Base-by-base conservation (phyloP, 177 flowering plant species). In the Vitis hybrid region DNA sequence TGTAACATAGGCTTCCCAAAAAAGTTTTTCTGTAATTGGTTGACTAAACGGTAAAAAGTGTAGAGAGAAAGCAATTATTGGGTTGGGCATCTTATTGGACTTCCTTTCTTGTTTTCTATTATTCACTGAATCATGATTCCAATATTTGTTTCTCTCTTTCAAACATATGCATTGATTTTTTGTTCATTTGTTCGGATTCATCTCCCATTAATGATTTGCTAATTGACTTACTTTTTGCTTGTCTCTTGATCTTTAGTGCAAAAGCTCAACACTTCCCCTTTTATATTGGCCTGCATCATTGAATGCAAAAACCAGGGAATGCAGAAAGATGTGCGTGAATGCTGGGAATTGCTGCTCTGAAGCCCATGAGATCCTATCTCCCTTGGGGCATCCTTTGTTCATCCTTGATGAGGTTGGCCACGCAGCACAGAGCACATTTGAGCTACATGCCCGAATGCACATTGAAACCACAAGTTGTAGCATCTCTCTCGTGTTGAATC, bases 241-340 rank as follows among this genome's bases (percentile, higher is more conserved):
- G 26, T 9, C 22, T 64, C 22, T 22, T 21, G 16, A 50, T 64
- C 51, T 64, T 31, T 56, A 50, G 16, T 21, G 56, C 55, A 11
- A 26, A 50, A 50, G 29, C 22, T 64, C 39, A 21, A 18, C 50
- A 8, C 12, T 62, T 7, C 10, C 19, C 26, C 56, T 19, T 12
- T 64, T 39, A 2, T 16, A 51, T 39, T 39, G 4, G 45, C 45
- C 45, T 50, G 18, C 12, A 19, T 68, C 10, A 48, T 65, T 18
- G 65, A 39, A 39, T n/a, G 52, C 52, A 58, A 53, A 31, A 18
- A 51, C 52, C 75, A 70, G 80, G 82, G 82, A 78, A 83, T 83
- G 84, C 79, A 21, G 86, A 80, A 81, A 76, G 82, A 83, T 83
- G 86, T 74, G 79, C 51, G 61, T 76, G 18, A 49, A 51, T 22